phyloP scores from a whole-genome alignment of 2,329 filamentous ascomycete genomes.

The Beauveria sp. region DNA sequence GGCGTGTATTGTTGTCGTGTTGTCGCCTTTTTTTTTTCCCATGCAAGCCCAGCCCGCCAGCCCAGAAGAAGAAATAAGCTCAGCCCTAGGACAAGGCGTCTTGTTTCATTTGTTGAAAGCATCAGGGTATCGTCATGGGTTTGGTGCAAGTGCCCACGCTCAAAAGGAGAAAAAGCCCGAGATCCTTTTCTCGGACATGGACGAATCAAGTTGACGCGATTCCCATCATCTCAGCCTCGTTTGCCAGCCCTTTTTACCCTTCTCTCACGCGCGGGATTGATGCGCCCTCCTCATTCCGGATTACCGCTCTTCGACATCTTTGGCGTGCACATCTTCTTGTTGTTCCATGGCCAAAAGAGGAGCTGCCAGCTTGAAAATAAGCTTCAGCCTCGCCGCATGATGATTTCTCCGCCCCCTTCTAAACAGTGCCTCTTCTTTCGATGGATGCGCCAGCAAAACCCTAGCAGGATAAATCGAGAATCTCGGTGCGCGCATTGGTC shows the following conservation, averaged over 20 bases:
- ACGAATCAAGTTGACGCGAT: neutral
- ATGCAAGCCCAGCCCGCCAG: neutral
- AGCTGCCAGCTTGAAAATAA: no score
- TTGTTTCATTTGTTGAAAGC: neutral
- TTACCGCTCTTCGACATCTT: no score
- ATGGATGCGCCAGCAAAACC: no score
- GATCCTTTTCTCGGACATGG: neutral
- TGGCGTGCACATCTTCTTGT: no score
- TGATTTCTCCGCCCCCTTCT: no score
- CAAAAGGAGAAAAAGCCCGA: neutral
- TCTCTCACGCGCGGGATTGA: neutral
- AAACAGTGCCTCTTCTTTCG: no score
- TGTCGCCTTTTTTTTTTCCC: neutral
- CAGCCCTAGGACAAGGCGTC: conserved; percentile 3
- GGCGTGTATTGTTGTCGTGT: neutral
- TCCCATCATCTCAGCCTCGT: neutral
- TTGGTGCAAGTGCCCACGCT: neutral
- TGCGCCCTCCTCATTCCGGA: neutral
- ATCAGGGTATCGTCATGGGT: neutral
- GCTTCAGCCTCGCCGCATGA: no score
- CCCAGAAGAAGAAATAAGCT: conserved; percentile 3
- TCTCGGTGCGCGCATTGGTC: no score
- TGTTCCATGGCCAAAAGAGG: no score
- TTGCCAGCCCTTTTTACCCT: neutral
- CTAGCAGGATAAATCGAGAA: no score